Base-by-base conservation (phyloP, 805 yeast genomes). In the Ogataea parapolymorpha region DNA sequence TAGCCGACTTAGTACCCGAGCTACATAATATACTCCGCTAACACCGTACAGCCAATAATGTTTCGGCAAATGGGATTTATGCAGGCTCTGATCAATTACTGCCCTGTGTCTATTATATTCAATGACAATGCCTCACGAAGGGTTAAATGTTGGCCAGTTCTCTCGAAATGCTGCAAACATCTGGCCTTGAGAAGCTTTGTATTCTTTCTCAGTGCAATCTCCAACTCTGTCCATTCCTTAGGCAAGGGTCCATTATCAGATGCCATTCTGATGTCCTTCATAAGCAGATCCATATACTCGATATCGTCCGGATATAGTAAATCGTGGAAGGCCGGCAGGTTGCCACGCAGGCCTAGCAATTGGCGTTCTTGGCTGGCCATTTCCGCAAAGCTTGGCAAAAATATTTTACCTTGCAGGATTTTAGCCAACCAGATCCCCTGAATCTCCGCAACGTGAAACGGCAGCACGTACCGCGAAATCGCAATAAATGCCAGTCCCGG, bases 371-470 rank as follows among this genome's bases (percentile, higher is more conserved):
- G 72, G 26, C 55, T 46, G 26, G 53, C 48, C 77, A 79, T 81
- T n/a, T 65, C 71, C 17, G 63, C 65, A 13, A 50, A 46, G 0
- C 70, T 30, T 1, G 89, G 88, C 11, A 81, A 59, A 12, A 49
- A 10, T 2, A 85, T 56, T 31, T 79, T 67, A 0, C 80, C 80
- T 4, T 76, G 58, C 63, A 83, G 77, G 2, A 79, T 77, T 42
- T 88, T 68, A 2, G 85, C 75, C 23, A 85, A 65, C 54, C 80
- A 72, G 6, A 80, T 68, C 0, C 84, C 87, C 55, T 85, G 93
- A 35, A 76, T 65, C 44, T 74, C 78, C 12, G 83, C 73, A 1
- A 75, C 63, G 38, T 85, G 70, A 46, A 81, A 79, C 5, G 88
- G 85, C 0, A 82, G 63, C 4, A 79, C 78, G 46, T 76, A 74